Evolutionary conservation across 2,329 filamentous ascomycete genomes (phyloP).

Genomic region (Rhinocladiella similis): DNA sequence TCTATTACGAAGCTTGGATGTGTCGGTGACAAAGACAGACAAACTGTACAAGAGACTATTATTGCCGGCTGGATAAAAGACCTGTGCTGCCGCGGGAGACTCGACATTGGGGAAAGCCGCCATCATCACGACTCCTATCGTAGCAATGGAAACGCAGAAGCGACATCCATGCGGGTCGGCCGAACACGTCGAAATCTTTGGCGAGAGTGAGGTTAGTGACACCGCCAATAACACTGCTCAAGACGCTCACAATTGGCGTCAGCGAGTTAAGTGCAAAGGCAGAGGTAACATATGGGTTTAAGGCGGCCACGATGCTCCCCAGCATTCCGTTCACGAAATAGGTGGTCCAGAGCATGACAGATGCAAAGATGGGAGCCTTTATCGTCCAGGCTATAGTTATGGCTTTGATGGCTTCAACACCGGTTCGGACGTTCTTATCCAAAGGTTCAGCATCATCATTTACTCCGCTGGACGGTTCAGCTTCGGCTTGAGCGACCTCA

Average conservation of each 20-base stretch:
- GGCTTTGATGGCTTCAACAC: constrained; percentile 55
- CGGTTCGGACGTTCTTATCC: constrained; percentile 31
- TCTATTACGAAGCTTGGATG: constrained; percentile 32
- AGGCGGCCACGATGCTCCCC: constrained; percentile 34
- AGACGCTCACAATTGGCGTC: constrained; percentile 52
- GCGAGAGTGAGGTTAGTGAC: constrained; percentile 59
- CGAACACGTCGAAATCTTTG: constrained; percentile 63
- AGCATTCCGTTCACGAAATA: constrained; percentile 39
- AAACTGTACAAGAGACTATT: constrained; percentile 29
- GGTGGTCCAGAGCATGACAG: constrained; percentile 41
- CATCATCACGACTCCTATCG: constrained; percentile 56
- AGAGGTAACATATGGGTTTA: constrained; percentile 53
- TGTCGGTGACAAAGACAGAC: constrained; percentile 33
- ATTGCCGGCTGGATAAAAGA: constrained; percentile 44
- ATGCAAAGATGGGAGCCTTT: constrained; percentile 42
- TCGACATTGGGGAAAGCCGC: constrained; percentile 59
- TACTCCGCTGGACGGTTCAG: too few relatives aligned
- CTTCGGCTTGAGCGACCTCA: too few relatives aligned
- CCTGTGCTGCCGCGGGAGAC: constrained; percentile 61
- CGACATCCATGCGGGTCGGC: constrained; percentile 57
- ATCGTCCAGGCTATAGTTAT: constrained; percentile 54
- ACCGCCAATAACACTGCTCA: constrained; percentile 56
- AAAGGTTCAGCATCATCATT: too few relatives aligned
- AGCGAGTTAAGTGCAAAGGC: constrained; percentile 54
- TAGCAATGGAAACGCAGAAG: constrained; percentile 45